A percentile compares a stretch with the other conserved stretches of the same genome.
Conservation (phyloP, 371 early-diverging fungal species). For the Smittium mucronatum region DNA sequence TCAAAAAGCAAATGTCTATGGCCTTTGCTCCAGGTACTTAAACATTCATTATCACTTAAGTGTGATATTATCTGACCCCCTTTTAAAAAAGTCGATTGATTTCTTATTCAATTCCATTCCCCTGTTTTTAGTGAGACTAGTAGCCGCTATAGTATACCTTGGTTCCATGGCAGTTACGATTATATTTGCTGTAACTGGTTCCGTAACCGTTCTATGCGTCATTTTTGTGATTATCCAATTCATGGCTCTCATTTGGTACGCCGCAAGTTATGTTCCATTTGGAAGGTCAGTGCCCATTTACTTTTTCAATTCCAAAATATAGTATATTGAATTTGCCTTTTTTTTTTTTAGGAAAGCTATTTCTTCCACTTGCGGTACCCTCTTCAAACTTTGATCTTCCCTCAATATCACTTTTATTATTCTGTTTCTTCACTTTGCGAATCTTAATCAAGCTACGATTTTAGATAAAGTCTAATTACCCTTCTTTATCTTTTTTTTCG, state of each 20-base stretch:
- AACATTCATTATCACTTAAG: conserved; percentile 44
- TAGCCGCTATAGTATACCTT: conserved; percentile 46
- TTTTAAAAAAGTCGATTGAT: too few relatives aligned
- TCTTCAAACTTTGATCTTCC: too few relatives aligned
- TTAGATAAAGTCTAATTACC: too few relatives aligned
- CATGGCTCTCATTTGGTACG: conserved; percentile 76
- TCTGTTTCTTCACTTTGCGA: too few relatives aligned
- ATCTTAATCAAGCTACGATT: too few relatives aligned
- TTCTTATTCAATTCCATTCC: not conserved
- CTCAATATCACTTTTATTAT: too few relatives aligned
- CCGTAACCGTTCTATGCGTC: conserved; percentile 45
- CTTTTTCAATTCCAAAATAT: not conserved
- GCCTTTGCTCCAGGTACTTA: conserved; percentile 61
- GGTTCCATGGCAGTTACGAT: conserved; percentile 45
- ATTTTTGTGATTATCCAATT: conserved; percentile 68
- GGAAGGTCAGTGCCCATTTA: conserved; percentile 29
- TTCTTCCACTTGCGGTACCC: not conserved
- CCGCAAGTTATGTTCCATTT: conserved; percentile 53
- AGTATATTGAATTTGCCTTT: not conserved
- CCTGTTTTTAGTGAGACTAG: conserved; percentile 38
- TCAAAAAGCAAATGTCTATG: conserved; percentile 68
- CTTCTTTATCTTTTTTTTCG: too few relatives aligned
- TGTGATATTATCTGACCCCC: conserved; percentile 31
- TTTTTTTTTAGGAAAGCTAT: conserved; percentile 1
- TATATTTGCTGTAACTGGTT: conserved; percentile 42